Evolutionary conservation across 2,329 filamentous ascomycete species (phyloP).

Genomic region (Balansia obtecta): DNA sequence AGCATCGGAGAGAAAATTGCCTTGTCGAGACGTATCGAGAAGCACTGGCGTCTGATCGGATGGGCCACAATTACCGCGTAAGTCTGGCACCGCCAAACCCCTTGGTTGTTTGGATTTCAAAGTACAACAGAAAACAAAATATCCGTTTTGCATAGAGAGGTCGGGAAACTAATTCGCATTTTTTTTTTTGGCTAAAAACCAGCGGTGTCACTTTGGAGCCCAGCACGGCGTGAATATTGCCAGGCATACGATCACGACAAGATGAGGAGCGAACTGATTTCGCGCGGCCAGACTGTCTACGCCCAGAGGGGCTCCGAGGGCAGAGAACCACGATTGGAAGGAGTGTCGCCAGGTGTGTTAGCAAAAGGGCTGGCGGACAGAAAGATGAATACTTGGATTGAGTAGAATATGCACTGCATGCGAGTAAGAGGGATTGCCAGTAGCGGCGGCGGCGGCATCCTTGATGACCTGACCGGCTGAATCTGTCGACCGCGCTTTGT

Average conservation of each 20-base stretch:
- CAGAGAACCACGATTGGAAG: not conserved
- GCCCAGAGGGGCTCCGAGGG: not conserved
- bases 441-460: not conserved
- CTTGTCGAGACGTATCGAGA: slow-evolving; percentile 90
- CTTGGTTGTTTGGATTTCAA: not conserved
- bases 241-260: slow-evolving; percentile 3
- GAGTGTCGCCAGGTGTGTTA: not conserved
- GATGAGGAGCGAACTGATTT: slow-evolving; percentile 4
- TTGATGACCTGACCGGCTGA: not conserved
- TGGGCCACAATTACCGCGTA: slow-evolving; percentile 72
- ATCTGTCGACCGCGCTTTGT: not conserved
- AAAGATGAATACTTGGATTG: not conserved
- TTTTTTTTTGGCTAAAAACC: too few species aligned
- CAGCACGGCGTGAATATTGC: slow-evolving; percentile 27
- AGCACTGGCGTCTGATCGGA: slow-evolving; percentile 94
- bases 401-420: not conserved
- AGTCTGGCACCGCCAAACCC: slow-evolving; percentile 19
- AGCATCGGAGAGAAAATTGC: slow-evolving; percentile 98
- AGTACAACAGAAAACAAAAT: not conserved
- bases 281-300: not conserved
- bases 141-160: too few species aligned
- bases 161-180: not conserved
- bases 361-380: slow-evolving; percentile 1
- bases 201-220: slow-evolving; percentile 44
- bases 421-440: not conserved